phyloP scores from a whole-genome alignment of 2,329 filamentous ascomycete genomes.

The Aureobasidium melanogenum region DNA sequence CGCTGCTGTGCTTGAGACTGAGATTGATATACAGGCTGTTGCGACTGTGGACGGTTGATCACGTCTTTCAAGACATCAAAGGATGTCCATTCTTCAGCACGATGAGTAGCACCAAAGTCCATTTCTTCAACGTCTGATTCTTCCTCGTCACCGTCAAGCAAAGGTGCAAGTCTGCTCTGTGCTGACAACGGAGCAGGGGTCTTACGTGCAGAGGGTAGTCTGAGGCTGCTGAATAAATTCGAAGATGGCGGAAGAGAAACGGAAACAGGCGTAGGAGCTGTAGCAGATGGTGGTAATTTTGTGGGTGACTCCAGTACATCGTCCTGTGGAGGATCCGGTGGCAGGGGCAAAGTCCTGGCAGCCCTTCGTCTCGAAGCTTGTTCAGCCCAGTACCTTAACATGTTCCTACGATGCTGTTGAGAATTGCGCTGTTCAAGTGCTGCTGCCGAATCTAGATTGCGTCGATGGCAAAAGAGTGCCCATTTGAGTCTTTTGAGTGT shows the following conservation, averaged over 20 bases:
- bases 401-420: slow-evolving; percentile 45
- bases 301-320: slow-evolving; percentile 12
- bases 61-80: slow-evolving; percentile 24
- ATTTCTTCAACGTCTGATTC: slow-evolving; percentile 1
- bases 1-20: not conserved
- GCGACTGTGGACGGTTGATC: not conserved
- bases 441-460: slow-evolving; percentile 42
- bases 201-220: slow-evolving; percentile 9
- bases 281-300: not conserved
- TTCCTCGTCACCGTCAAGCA: not conserved
- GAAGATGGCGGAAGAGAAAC: not conserved
- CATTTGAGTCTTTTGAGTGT: slow-evolving; percentile 48
- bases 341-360: slow-evolving; percentile 6
- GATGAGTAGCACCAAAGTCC: slow-evolving; percentile 22
- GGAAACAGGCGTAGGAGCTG: not conserved
- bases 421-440: slow-evolving; percentile 45
- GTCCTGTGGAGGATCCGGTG: not conserved
- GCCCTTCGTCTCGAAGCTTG: slow-evolving; percentile 28
- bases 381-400: slow-evolving; percentile 48
- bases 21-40: not conserved
- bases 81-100: slow-evolving; percentile 30
- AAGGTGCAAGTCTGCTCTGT: not conserved
- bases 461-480: slow-evolving; percentile 46
- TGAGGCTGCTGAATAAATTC: slow-evolving; percentile 14
- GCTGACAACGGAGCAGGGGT: not conserved